phyloP scores from a whole-genome alignment of 495 filamentous ascomycete genomes.

The Sporormia fimetaria region DNA sequence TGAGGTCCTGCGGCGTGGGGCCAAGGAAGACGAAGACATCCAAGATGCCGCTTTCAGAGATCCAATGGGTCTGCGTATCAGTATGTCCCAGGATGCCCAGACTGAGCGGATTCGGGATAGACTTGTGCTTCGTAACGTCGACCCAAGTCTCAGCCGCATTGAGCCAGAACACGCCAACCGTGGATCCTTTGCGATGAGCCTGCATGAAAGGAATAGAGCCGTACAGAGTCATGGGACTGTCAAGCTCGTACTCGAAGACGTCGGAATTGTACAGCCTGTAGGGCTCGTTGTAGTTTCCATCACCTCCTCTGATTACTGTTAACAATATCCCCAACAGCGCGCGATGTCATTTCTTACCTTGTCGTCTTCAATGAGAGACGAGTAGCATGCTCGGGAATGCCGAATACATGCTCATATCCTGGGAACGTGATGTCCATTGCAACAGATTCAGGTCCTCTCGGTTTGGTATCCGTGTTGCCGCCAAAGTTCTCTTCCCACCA shows the following conservation, averaged over 20 bases:
- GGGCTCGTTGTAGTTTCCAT: constrained; percentile 77
- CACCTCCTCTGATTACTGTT: constrained; percentile 46
- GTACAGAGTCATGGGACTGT: constrained; percentile 98
- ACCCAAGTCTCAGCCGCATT: constrained; percentile 97
- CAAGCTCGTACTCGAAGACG: constrained; percentile 92
- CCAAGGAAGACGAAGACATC: constrained; percentile 93
- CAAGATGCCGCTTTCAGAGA: constrained; percentile 79
- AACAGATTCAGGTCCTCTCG: constrained; percentile 78
- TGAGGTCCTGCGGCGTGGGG: constrained; percentile 68
- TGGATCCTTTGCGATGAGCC: constrained; percentile 83
- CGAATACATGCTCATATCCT: constrained; percentile 84
- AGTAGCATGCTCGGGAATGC: constrained; percentile 89
- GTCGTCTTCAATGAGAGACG: constrained; percentile 81
- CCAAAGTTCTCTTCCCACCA: constrained; percentile 98
- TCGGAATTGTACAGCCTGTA: constrained; percentile 94
- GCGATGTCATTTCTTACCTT: constrained; percentile 52
- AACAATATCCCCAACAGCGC: neutral
- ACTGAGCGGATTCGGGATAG: constrained; percentile 60
- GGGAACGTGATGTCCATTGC: constrained; percentile 84
- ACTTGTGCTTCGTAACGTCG: constrained; percentile 77
- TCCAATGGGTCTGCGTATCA: constrained; percentile 87
- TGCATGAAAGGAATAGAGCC: constrained; percentile 95
- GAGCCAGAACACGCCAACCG: constrained; percentile 96
- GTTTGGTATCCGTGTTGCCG: constrained; percentile 87
- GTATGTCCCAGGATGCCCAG: constrained; percentile 57